Evolutionary conservation across 1,139 yeast genomes (phyloP).

Genomic region (Hemisphaericaspora subhashii): DNA sequence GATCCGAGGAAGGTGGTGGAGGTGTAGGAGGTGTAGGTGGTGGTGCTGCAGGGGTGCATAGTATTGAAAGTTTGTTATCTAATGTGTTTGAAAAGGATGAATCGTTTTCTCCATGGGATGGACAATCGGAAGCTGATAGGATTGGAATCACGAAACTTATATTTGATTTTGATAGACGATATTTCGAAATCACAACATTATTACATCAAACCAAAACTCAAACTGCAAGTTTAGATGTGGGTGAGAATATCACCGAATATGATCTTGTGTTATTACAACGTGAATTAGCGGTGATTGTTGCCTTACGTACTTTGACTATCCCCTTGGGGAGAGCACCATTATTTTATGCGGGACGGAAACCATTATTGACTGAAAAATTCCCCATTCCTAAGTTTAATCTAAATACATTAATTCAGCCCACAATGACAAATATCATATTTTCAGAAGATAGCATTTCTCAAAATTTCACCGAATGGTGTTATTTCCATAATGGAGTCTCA

Average conservation of each 20-base stretch:
- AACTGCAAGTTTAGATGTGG: constrained; percentile 40
- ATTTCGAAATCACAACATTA: constrained; percentile 70
- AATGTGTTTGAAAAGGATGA: constrained; percentile 50
- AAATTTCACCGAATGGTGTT: constrained; percentile 72
- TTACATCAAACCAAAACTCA: constrained; percentile 73
- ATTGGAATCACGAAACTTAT: constrained; percentile 67
- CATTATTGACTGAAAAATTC: constrained; percentile 81
- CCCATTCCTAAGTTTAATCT: constrained; percentile 78
- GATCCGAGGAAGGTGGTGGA: too few relatives aligned
- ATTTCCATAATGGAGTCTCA: constrained; percentile 90
- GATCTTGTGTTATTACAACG: constrained; percentile 61
- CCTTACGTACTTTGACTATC: constrained; percentile 70
- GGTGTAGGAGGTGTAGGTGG: too few relatives aligned
- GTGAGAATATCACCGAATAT: constrained; percentile 50
- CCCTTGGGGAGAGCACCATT: constrained; percentile 80
- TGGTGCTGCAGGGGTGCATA: constrained; percentile 29
- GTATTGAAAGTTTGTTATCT: constrained; percentile 49
- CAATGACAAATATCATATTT: constrained; percentile 60
- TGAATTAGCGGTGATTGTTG: constrained; percentile 61
- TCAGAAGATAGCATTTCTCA: constrained; percentile 56
- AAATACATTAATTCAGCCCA: constrained; percentile 65
- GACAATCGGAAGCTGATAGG: constrained; percentile 65
- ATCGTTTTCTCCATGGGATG: constrained; percentile 60
- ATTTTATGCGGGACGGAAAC: constrained; percentile 68
- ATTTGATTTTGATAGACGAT: constrained; percentile 76